Conservation (phyloP, 306 rosid species). For the Fragaria ananassa region DNA sequence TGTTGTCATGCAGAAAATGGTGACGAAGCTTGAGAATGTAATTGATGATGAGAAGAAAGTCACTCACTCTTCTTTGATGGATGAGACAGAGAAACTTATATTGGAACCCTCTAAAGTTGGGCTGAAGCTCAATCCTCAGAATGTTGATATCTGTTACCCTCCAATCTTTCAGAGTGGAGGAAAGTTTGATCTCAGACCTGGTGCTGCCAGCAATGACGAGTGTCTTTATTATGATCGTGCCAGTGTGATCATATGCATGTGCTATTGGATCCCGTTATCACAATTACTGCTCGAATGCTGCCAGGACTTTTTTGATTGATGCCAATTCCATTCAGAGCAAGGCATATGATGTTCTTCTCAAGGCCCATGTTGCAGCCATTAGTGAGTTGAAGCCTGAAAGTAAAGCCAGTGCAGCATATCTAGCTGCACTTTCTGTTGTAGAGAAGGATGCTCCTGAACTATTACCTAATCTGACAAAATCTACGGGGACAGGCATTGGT, state of each 20-base stretch:
- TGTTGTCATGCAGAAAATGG: conserved; percentile 71
- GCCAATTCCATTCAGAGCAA: conserved; percentile 79
- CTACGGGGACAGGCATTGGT: conserved; percentile 93
- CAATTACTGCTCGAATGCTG: conserved; percentile 88
- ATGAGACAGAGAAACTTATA: conserved; percentile 85
- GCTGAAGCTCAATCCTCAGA: conserved; percentile 69
- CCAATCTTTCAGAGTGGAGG: conserved; percentile 97
- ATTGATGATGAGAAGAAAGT: conserved; percentile 91
- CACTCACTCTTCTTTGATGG: conserved; percentile 80
- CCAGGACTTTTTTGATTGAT: conserved; percentile 86
- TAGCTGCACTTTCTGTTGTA: conserved; percentile 73
- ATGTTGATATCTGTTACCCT: conserved; percentile 93
- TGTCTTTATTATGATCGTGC: conserved; percentile 75
- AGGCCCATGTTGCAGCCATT: conserved; percentile 79
- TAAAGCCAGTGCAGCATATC: conserved; percentile 62
- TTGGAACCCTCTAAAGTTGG: conserved; percentile 73
- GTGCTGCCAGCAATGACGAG: conserved; percentile 95
- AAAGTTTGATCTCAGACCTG: conserved; percentile 84
- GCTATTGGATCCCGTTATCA: conserved; percentile 89
- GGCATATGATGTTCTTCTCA: conserved; percentile 81
- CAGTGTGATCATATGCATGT: conserved; percentile 85
- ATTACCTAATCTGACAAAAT: conserved; percentile 60
- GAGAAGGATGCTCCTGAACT: conserved; percentile 81
- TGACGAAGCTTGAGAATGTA: conserved; percentile 83
- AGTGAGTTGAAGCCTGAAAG: conserved; percentile 67